phyloP scores from a whole-genome alignment of 495 filamentous ascomycete species.

The Penicillium tannophilum region DNA sequence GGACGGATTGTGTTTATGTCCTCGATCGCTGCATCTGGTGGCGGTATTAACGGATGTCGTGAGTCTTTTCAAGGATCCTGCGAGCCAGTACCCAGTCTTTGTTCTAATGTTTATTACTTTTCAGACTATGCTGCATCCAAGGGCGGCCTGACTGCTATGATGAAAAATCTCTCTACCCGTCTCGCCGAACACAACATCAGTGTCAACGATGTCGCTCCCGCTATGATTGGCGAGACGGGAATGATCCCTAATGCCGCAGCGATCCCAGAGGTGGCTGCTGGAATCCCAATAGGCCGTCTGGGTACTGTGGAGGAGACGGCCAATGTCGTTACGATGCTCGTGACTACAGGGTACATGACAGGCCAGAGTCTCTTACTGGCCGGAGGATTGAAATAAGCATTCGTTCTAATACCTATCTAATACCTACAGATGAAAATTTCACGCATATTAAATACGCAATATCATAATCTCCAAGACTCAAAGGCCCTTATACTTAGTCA shows the following conservation, averaged over 20 bases:
- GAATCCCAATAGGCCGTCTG: constrained; percentile 63
- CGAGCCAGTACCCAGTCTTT: neutral
- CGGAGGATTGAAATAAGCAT: constrained; percentile 54
- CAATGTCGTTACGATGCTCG: constrained; percentile 67
- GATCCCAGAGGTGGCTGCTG: constrained; percentile 53
- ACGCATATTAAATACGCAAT: neutral
- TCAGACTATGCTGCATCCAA: constrained; percentile 69
- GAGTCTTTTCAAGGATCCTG: constrained; percentile 18
- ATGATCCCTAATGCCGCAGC: constrained; percentile 63
- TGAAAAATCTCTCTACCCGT: constrained; percentile 65
- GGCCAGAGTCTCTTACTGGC: constrained; percentile 60
- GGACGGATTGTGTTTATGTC: constrained; percentile 70
- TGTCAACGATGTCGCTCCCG: constrained; percentile 74
- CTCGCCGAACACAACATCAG: constrained; percentile 67
- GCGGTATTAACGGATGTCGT: constrained; percentile 68
- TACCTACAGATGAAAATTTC: neutral
- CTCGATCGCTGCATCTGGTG: constrained; percentile 66
- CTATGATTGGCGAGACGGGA: constrained; percentile 70
- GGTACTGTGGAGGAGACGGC: constrained; percentile 69
- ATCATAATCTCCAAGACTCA: neutral
- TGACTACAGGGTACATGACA: constrained; percentile 70
- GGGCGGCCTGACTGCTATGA: constrained; percentile 65
- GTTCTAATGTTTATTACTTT: neutral
- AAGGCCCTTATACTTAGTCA: neutral
- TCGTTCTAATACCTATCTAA: neutral